These are phyloP conservation scores for Fusarium dlaminii DNA, from an alignment of 2,329 filamentous ascomycete genomes.

Conservation along the genomic window DNA sequence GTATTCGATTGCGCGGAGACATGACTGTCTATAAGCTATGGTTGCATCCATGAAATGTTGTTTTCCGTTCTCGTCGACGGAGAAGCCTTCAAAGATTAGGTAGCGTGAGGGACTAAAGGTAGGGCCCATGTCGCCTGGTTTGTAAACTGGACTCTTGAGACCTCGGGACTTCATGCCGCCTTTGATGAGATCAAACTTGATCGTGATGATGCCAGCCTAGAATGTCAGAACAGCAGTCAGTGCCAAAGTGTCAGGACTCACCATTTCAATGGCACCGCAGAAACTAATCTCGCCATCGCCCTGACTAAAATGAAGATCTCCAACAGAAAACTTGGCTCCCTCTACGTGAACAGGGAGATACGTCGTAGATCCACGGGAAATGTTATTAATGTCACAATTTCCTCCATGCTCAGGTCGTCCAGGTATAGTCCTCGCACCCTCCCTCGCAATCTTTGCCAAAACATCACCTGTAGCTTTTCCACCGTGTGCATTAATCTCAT, in stretches of 20 bases:
- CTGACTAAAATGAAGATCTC: constrained; percentile 87
- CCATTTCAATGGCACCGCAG: constrained; percentile 91
- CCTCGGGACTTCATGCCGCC: constrained; percentile 77
- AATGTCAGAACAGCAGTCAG: not conserved
- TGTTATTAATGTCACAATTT: constrained; percentile 92
- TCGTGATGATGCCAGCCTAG: constrained; percentile 80
- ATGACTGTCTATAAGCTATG: constrained; percentile 86
- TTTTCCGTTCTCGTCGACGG: constrained; percentile 86
- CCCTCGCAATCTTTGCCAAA: constrained; percentile 73
- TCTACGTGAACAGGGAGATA: constrained; percentile 88
- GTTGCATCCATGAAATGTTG: constrained; percentile 91
- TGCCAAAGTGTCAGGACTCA: not conserved
- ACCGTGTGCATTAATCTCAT: constrained; percentile 76
- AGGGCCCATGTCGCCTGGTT: constrained; percentile 68
- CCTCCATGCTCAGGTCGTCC: constrained; percentile 87
- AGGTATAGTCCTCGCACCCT: constrained; percentile 87
- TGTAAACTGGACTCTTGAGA: constrained; percentile 88
- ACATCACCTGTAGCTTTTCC: constrained; percentile 68
- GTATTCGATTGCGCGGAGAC: constrained; percentile 61
- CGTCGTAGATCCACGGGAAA: constrained; percentile 81
- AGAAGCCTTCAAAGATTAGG: constrained; percentile 74
- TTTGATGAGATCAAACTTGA: constrained; percentile 91
- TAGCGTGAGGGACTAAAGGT: constrained; percentile 29
- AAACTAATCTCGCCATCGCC: constrained; percentile 93
- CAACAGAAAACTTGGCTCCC: constrained; percentile 90